Evolutionary conservation across 257 asterid genomes (phyloP), one percentile per base, ranked within the genome.

Genomic region (Ehretia macrophylla): DNA sequence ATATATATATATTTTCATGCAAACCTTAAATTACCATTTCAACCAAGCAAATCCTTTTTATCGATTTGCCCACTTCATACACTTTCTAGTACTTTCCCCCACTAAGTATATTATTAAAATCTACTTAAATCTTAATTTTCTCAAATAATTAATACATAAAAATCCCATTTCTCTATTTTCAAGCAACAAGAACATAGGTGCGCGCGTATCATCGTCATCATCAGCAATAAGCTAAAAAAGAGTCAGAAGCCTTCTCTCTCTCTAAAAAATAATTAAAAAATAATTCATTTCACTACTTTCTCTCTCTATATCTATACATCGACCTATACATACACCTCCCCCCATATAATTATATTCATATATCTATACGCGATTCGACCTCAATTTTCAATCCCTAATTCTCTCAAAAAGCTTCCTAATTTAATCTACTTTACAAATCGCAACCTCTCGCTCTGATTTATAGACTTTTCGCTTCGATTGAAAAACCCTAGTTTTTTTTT

Each of bases 301-400:
- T 69, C 79, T 77, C 77, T 73, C 79, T 73, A 70, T 62, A 72
- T 72, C 79, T 80, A 71, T 75, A 78, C 76, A 71, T 64, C 90
- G 75, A 71, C 69, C 65, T 61, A 58, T 51, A 67, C 70, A 51
- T 59, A 67, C 67, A 50, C 52, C 32, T 17, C 22, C 61, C 56
- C 56, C 51, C 58, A 53, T 39, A 52, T 74, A 78, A 70, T 63
- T 71, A 72, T 80, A 73, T 39, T 57, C 40, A 68, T 58, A 62
- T 66, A 56, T 51, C 67, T 77, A 68, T 59, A 66, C 68, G 71
- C 77, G 82, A 77, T 77, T 77, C 83, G 62, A 37, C 61, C 65
- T 16, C 22, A 10, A 48, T 42, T 60, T 60, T 58, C 65, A 72
- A 67, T 58, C 78, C 78, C 78, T 67, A 73, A 61, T 55, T 66